Conservation (phyloP, 2,329 filamentous ascomycete genomes). For the Neofusicoccum umdonicola region DNA sequence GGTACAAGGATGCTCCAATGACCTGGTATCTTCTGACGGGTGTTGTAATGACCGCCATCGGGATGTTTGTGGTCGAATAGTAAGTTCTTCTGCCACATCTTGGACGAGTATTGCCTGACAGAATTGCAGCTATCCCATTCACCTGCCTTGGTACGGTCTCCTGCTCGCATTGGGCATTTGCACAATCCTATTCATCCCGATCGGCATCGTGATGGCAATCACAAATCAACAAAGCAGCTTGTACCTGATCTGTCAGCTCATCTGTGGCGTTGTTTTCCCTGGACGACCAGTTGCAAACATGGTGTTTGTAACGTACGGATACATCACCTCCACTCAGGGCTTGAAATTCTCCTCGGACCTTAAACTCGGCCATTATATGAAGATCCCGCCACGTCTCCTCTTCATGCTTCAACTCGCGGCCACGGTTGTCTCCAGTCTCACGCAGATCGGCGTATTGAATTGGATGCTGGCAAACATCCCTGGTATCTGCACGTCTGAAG, state of each 20-base stretch:
- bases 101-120: conserved; percentile 22
- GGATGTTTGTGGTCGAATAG: conserved; percentile 84
- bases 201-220: conserved; percentile 89
- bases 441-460: conserved; percentile 80
- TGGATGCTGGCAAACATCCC: conserved; percentile 84
- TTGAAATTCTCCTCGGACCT: conserved; percentile 86
- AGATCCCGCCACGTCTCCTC: conserved; percentile 75
- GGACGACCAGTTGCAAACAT: conserved; percentile 86
- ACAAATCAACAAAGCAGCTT: conserved; percentile 87
- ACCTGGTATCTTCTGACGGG: conserved; percentile 79
- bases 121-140: conserved; percentile 56
- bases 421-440: conserved; percentile 72
- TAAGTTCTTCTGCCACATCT: conserved; percentile 44
- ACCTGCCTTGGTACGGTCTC: conserved; percentile 83
- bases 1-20: conserved; percentile 78
- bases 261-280: conserved; percentile 78
- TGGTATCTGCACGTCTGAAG: conserved; percentile 72
- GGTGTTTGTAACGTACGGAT: conserved; percentile 90
- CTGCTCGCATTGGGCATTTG: conserved; percentile 76
- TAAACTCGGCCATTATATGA: conserved; percentile 87
- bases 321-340: conserved; percentile 83
- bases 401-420: conserved; percentile 77
- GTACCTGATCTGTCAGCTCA: conserved; percentile 81
- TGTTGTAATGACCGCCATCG: conserved; percentile 70
- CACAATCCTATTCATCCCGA: conserved; percentile 80